Evolutionary conservation across 495 filamentous ascomycete species (phyloP).

Genomic region (Talaromyces thailandensis): DNA sequence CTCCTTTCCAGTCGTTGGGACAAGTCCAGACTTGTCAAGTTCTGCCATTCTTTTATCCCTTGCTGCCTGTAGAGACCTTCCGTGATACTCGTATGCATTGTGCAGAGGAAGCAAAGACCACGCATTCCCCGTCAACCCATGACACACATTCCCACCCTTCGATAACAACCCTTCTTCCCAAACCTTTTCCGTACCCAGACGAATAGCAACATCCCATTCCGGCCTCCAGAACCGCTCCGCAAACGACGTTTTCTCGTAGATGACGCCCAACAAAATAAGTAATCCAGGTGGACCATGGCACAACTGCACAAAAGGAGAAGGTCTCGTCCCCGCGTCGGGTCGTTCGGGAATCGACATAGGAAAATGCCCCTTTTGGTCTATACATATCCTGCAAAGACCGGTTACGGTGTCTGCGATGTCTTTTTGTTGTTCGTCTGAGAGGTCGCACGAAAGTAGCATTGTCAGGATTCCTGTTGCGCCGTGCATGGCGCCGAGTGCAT

Average conservation of each 20-base stretch:
- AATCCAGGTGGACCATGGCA: constrained; percentile 38
- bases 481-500: constrained; percentile 26
- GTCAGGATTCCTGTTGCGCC: constrained; percentile 31
- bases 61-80: constrained; percentile 12
- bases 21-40: neutral
- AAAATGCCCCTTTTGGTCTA: constrained; percentile 31
- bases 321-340: constrained; percentile 1
- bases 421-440: constrained; percentile 18
- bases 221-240: constrained; percentile 25
- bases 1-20: neutral
- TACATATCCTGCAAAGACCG: constrained; percentile 25
- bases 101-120: constrained; percentile 31
- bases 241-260: constrained; percentile 19
- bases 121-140: constrained; percentile 38
- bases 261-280: constrained; percentile 26
- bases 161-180: constrained; percentile 40
- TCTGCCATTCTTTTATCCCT: constrained; percentile 9
- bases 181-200: constrained; percentile 25
- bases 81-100: constrained; percentile 23
- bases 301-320: constrained; percentile 32
- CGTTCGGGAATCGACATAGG: constrained; percentile 24
- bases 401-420: constrained; percentile 31
- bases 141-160: constrained; percentile 40
- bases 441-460: constrained; percentile 28
- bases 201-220: constrained; percentile 31